Evolutionary conservation across 208 protist genomes (phyloP).

Genomic region (Endotrypanum monterogeii): DNA sequence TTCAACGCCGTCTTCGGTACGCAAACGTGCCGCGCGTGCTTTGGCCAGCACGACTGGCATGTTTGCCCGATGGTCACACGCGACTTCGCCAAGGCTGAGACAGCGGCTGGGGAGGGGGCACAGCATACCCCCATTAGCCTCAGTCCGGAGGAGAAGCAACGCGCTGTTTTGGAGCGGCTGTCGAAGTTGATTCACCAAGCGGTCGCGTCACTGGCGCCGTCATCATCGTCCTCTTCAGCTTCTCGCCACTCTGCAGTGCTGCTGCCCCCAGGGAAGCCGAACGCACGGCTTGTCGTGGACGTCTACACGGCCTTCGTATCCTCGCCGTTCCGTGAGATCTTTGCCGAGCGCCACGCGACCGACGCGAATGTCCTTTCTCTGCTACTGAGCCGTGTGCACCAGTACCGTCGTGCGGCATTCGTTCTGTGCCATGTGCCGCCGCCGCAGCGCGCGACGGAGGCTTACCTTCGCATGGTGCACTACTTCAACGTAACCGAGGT

Average conservation of each 20-base stretch:
- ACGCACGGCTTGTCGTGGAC: slow-evolving; percentile 52
- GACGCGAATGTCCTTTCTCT: slow-evolving; percentile 72
- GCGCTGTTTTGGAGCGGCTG: slow-evolving; percentile 61
- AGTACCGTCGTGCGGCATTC: slow-evolving; percentile 82
- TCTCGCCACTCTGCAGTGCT: neutral
- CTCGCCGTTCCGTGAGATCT: slow-evolving; percentile 76
- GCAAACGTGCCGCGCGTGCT: slow-evolving; percentile 77
- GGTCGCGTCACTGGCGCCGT: slow-evolving; percentile 22
- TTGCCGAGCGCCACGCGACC: slow-evolving; percentile 50
- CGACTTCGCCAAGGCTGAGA: slow-evolving; percentile 51
- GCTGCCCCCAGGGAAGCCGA: slow-evolving; percentile 11
- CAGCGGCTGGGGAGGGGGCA: neutral
- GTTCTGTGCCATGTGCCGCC: slow-evolving; percentile 85
- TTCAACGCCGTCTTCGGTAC: slow-evolving; percentile 65
- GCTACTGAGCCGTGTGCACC: slow-evolving; percentile 55
- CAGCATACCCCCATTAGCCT: slow-evolving; percentile 55
- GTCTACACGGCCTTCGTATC: slow-evolving; percentile 82
- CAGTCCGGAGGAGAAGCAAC: slow-evolving; percentile 74
- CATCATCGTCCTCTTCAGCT: neutral
- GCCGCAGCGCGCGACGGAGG: slow-evolving; percentile 45
- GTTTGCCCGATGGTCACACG: slow-evolving; percentile 84
- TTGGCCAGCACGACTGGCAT: slow-evolving; percentile 72
- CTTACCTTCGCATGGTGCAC: slow-evolving; percentile 52
- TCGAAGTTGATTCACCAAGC: slow-evolving; percentile 38
- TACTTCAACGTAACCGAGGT: slow-evolving; percentile 79